A percentile compares a stretch with the other conserved stretches of the same genome.
These are phyloP conservation scores for Rhizopogon vinicolor DNA, from an alignment of 768 basidiomycete genomes.

Conservation along the genomic window DNA sequence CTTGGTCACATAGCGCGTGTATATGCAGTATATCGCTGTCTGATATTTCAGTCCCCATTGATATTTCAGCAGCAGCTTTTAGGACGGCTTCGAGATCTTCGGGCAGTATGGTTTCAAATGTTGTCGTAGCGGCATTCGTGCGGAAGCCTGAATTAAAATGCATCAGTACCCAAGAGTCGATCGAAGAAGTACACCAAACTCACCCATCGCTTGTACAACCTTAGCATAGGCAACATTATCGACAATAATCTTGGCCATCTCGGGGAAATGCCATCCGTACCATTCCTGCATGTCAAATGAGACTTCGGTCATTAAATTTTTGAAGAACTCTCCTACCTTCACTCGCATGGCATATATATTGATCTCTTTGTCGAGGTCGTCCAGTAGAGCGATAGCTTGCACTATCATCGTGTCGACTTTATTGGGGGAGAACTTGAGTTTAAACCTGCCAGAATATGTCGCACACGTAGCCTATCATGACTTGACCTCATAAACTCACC, in stretches of 20 bases:
- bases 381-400: conserved; percentile 95
- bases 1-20: conserved; percentile 94
- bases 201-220: conserved; percentile 88
- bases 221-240: conserved; percentile 98
- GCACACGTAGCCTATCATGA: conserved; percentile 5
- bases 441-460: conserved; percentile 58
- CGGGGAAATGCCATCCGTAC: conserved; percentile 99
- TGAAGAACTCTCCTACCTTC: conserved; percentile 56
- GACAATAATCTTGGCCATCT: conserved; percentile 96
- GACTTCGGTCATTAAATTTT: neutral
- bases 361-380: conserved; percentile 99
- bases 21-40: conserved; percentile 97
- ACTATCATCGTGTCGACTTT: conserved; percentile 99
- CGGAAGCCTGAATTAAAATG: conserved; percentile 66
- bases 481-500: conserved; percentile 41
- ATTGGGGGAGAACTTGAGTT: conserved; percentile 99
- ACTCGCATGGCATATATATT: conserved; percentile 99
- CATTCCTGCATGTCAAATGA: conserved; percentile 66
- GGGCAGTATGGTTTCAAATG: conserved; percentile 86
- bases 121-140: conserved; percentile 83
- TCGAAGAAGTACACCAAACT: conserved; percentile 11
- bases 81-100: conserved; percentile 95
- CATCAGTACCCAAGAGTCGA: neutral
- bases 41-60: conserved; percentile 99
- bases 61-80: conserved; percentile 95